A percentile compares a stretch with the other conserved stretches of the same genome.
phyloP scores from a whole-genome alignment of 495 filamentous ascomycete species.

The Talaromyces nanjingensis region DNA sequence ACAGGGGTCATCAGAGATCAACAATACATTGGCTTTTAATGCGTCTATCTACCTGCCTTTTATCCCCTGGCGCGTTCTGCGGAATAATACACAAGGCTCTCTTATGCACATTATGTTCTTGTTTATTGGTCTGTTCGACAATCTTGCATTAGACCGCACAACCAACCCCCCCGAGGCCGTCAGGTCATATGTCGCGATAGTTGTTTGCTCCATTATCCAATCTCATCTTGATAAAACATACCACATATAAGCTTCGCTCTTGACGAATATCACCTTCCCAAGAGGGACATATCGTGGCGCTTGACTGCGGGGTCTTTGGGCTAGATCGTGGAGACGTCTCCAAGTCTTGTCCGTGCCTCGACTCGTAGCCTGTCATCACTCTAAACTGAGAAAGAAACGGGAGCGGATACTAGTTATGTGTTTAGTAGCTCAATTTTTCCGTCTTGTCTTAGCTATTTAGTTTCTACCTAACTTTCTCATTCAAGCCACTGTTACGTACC shows the following conservation, averaged over 20 bases:
- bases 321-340: background rate
- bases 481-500: background rate
- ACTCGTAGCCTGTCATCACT: background rate
- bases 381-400: background rate
- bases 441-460: background rate
- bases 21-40: background rate
- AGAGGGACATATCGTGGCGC: background rate
- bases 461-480: background rate
- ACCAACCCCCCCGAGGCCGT: background rate
- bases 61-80: background rate
- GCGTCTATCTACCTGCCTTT: background rate
- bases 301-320: background rate
- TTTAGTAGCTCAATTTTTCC: background rate
- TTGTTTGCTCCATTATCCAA: background rate
- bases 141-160: background rate
- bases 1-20: background rate
- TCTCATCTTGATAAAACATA: background rate
- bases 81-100: background rate
- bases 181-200: background rate
- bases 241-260: background rate
- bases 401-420: background rate
- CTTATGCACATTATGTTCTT: background rate
- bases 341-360: background rate
- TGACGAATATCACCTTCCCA: background rate
- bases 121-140: background rate